These are phyloP conservation scores for Colletotrichum endophyticum DNA, from an alignment of 2,329 filamentous ascomycete species.

Conservation along the genomic window DNA sequence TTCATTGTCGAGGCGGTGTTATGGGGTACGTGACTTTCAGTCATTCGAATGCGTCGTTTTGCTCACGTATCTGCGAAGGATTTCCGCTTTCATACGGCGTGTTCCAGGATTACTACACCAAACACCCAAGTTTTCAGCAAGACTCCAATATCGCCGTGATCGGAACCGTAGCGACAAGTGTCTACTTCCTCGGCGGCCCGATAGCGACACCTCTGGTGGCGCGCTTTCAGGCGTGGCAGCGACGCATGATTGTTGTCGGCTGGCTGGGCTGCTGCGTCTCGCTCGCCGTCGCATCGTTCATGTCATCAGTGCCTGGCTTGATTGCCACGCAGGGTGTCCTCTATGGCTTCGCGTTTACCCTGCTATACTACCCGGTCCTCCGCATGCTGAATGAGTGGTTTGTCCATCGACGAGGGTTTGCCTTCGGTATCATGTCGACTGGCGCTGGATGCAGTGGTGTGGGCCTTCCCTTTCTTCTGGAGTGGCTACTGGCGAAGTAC, in stretches of 20 bases:
- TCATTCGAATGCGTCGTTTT: neutral
- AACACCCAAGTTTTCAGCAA: constrained; percentile 24
- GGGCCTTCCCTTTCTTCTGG: constrained; percentile 50
- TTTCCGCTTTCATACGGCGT: constrained; percentile 31
- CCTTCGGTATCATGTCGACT: constrained; percentile 54
- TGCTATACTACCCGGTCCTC: constrained; percentile 45
- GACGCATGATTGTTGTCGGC: constrained; percentile 2
- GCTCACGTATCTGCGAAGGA: neutral
- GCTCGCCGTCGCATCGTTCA: constrained; percentile 22
- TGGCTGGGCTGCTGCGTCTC: neutral
- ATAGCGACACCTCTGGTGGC: constrained; percentile 24
- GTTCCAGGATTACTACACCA: constrained; percentile 33
- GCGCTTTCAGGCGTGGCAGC: constrained; percentile 21
- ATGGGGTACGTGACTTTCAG: neutral
- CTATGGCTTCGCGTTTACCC: constrained; percentile 37
- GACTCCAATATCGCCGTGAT: constrained; percentile 27
- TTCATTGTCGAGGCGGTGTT: neutral
- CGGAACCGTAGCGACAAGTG: constrained; percentile 26
- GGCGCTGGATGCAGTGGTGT: constrained; percentile 52
- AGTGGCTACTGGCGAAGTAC: constrained; percentile 41
- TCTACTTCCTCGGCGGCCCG: constrained; percentile 29
- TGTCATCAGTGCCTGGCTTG: constrained; percentile 22
- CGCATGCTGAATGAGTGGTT: constrained; percentile 51
- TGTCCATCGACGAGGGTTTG: constrained; percentile 46
- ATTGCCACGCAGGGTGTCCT: constrained; percentile 32